Evolutionary conservation across 2,329 filamentous ascomycete species (phyloP).

Genomic region (Metarhizium brunneum): DNA sequence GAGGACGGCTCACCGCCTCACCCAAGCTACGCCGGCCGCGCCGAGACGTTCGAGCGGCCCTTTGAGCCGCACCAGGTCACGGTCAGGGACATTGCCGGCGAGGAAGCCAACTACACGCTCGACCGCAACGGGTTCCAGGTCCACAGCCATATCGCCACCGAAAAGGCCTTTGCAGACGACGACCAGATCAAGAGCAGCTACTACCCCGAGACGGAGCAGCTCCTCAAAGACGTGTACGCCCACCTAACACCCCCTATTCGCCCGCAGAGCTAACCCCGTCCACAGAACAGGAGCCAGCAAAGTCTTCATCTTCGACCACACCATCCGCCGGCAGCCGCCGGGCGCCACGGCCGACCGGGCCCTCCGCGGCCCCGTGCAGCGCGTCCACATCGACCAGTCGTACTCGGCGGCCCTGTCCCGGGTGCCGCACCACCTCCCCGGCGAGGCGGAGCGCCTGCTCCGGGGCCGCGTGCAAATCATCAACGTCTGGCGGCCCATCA

Average conservation of each 20-base stretch:
- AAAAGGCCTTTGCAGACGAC: conserved; percentile 40
- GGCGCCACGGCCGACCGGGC: conserved; percentile 38
- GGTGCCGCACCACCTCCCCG: conserved; percentile 30
- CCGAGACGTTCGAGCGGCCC: conserved; percentile 25
- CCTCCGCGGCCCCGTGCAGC: conserved; percentile 27
- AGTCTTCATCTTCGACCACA: conserved; percentile 55
- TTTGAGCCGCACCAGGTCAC: conserved; percentile 17
- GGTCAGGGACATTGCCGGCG: conserved; percentile 26
- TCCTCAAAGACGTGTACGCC: conserved; percentile 49
- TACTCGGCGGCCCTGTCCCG: conserved; percentile 34
- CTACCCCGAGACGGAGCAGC: conserved; percentile 61
- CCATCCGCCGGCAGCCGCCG: conserved; percentile 31
- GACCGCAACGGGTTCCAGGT: conserved; percentile 30
- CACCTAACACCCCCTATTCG: no score
- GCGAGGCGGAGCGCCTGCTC: conserved; percentile 32
- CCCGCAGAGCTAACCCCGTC: no score
- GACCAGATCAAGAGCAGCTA: conserved; percentile 53
- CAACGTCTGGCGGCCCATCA: conserved; percentile 44
- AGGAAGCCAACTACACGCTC: conserved; percentile 26
- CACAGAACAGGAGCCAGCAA: conserved; percentile 43
- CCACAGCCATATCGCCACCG: conserved; percentile 16
- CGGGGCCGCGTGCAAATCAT: conserved; percentile 40
- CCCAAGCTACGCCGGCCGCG: conserved; percentile 23
- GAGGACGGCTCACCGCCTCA: conserved; percentile 31
- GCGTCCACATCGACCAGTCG: conserved; percentile 50